Percentiles rank a stretch among this genome's conserved stretches.
These are phyloP conservation scores for Pichia occidentalis DNA, from an alignment of 805 yeast genomes.

Conservation along the genomic window DNA sequence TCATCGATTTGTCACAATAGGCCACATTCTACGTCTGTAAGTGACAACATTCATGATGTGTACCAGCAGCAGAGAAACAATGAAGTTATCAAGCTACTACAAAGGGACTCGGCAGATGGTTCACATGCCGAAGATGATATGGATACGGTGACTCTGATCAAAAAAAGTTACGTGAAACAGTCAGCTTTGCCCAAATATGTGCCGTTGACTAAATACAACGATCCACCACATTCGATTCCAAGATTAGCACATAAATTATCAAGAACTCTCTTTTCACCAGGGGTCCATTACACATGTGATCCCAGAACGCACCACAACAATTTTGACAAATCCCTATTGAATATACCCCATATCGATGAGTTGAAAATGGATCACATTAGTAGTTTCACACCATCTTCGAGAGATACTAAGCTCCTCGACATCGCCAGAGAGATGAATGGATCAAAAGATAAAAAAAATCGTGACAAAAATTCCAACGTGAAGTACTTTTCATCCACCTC, in stretches of 20 bases:
- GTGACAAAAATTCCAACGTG: conserved; percentile 16
- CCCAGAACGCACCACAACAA: conserved; percentile 69
- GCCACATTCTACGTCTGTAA: no score
- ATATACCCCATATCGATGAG: conserved; percentile 56
- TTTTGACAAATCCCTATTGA: conserved; percentile 53
- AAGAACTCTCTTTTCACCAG: conserved; percentile 74
- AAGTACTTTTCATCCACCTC: conserved; percentile 76
- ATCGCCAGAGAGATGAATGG: conserved; percentile 34
- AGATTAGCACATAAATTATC: conserved; percentile 59
- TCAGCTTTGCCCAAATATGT: conserved; percentile 13
- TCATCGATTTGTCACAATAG: no score
- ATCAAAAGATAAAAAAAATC: neutral
- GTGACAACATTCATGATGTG: no score
- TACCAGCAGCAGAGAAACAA: no score
- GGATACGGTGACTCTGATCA: conserved; percentile 2
- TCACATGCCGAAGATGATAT: neutral
- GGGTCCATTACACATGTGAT: conserved; percentile 69
- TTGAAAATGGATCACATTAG: conserved; percentile 56
- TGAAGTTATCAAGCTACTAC: no score
- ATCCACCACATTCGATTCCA: conserved; percentile 36
- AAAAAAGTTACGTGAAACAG: neutral
- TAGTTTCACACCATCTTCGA: conserved; percentile 57
- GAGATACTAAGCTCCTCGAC: conserved; percentile 46
- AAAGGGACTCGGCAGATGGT: neutral
- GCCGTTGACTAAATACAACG: conserved; percentile 17